A percentile compares a stretch with the other conserved stretches of the same genome.
Conservation (phyloP, 768 basidiomycete species). For the Brasilioporus rufonigricans region DNA sequence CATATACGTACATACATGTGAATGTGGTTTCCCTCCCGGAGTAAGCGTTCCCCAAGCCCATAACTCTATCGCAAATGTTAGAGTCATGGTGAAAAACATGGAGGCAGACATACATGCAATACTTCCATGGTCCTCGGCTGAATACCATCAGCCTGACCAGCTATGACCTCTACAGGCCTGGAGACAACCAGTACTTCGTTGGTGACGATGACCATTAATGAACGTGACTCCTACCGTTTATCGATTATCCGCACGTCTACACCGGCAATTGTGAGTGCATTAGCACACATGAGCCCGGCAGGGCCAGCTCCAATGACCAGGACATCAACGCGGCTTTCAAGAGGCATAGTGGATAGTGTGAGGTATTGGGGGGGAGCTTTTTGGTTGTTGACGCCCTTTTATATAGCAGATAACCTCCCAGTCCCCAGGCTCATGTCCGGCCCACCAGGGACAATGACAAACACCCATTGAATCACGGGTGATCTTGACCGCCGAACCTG, state of each 20-base stretch:
- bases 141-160: conserved; percentile 56
- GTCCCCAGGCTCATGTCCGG: neutral
- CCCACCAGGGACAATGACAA: neutral
- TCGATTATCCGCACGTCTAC: conserved; percentile 47
- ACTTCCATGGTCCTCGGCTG: conserved; percentile 56
- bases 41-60: conserved; percentile 42
- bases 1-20: conserved; percentile 56
- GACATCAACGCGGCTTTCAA: conserved; percentile 41
- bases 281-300: conserved; percentile 66
- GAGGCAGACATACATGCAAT: conserved; percentile 37
- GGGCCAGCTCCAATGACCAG: conserved; percentile 51
- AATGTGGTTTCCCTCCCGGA: conserved; percentile 66
- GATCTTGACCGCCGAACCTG: neutral
- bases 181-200: neutral
- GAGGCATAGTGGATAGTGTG: conserved; percentile 13
- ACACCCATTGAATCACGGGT: neutral
- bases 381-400: neutral
- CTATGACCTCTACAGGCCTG: conserved; percentile 41
- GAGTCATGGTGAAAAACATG: neutral
- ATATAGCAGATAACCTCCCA: neutral
- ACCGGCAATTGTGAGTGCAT: conserved; percentile 46
- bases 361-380: neutral
- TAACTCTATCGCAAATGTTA: conserved; percentile 43
- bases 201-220: neutral
- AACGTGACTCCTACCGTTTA: conserved; percentile 33